These are phyloP conservation scores for Piloderma croceum DNA, from an alignment of 768 basidiomycete species.

Conservation along the genomic window DNA sequence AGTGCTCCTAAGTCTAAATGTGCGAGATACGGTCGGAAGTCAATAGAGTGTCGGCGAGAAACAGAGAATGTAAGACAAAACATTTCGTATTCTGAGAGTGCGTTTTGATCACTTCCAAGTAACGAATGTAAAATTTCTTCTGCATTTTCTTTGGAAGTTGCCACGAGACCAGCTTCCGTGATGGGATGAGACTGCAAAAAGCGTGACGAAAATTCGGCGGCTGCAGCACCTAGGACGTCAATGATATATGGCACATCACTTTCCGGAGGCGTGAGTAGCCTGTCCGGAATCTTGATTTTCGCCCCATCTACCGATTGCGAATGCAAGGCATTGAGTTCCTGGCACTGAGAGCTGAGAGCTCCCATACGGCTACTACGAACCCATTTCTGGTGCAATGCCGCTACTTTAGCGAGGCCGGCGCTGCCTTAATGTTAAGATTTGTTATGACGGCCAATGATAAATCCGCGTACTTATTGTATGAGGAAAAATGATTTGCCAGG, in stretches of 20 bases:
- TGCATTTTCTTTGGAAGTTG: conserved; percentile 32
- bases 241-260: conserved; percentile 42
- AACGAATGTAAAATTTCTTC: conserved; percentile 39
- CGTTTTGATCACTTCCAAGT: conserved; percentile 45
- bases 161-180: conserved; percentile 18
- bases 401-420: conserved; percentile 50
- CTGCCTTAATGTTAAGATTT: conserved; percentile 26
- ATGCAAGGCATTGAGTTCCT: conserved; percentile 66
- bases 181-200: conserved; percentile 31
- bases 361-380: conserved; percentile 47
- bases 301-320: conserved; percentile 68
- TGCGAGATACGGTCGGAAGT: conserved; percentile 39
- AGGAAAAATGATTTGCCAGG: conserved; percentile 60
- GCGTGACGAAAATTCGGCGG: conserved; percentile 37
- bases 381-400: conserved; percentile 58
- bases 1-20: conserved; percentile 57
- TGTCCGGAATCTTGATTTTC: conserved; percentile 52
- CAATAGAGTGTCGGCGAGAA: conserved; percentile 38
- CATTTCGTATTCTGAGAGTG: conserved; percentile 57
- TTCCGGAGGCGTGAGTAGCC: conserved; percentile 44
- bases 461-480: conserved; percentile 50
- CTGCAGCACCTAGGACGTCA: conserved; percentile 44
- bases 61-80: conserved; percentile 46
- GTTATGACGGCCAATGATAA: background rate
- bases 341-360: conserved; percentile 58